Base-by-base conservation (phyloP, 2,329 filamentous ascomycete species). In the Aspergillus spinulosporus region DNA sequence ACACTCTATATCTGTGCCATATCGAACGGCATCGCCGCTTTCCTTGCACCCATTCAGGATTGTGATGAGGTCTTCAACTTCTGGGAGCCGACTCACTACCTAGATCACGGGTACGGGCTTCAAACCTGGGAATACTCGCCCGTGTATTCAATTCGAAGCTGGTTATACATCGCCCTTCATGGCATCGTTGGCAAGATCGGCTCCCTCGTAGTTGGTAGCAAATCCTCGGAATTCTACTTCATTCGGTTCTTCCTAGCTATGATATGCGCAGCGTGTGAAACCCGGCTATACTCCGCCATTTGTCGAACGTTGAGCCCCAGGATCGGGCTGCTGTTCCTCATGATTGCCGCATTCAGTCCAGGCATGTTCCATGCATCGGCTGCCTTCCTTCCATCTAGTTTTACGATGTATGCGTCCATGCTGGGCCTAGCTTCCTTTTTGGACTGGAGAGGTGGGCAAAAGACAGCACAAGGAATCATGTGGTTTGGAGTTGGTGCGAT, bases 81-180 rank as follows among this genome's bases (percentile, higher is more conserved):
- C 79, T 99, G 93, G 92, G 94, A 99, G 68, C 93, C 94, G 0
- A 86, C 92, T 0, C 94, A 99, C 74, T 99, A 97, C 74, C 83
- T 99, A 29, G 88, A 86, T 57, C 92, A 97, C 78, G 90, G 90
- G 66, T 93, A 96, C 69, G 94, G 93, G 39, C 81, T 97, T 49
- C 92, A 99, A 77, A 99, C 94, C 1, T 99, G 94, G 94, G 94
- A 99, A 74, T 99, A 97, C 76, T 96, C 93, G 0, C 94, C 94
- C 4, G 88, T 93, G 56, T 97, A 89, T 75, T 90, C 92, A 49
- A 97, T 99, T 65, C 87, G 94, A 61, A 97, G 92, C 76, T 99
- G 94, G 94, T 80, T 92, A 21, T 99, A 99, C 68, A 81, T 95
- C 37, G 83, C 80, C 4, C 75, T 97, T 1, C 93, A 99, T 74